A percentile compares a stretch with the other conserved stretches of the same genome.
Evolutionary conservation across 371 early-diverging fungal genomes (phyloP).

Genomic region (Blakeslea trispora): DNA sequence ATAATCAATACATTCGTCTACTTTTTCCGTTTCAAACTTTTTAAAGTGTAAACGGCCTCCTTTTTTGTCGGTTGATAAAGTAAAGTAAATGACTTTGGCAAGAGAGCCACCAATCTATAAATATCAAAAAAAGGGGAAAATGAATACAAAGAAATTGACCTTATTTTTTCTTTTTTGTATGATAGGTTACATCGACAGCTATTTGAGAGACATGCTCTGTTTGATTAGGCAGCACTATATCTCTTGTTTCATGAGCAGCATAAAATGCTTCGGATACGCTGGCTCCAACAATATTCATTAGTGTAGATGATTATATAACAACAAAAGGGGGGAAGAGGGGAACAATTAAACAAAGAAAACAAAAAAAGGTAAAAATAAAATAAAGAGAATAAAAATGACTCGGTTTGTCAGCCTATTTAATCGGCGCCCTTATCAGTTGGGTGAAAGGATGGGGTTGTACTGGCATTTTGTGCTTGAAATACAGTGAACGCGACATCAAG

Average conservation of each 20-base stretch:
- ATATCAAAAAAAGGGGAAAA: not conserved
- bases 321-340: not conserved
- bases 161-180: too few species aligned
- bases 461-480: too few species aligned
- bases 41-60: slow-evolving; percentile 93
- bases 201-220: slow-evolving; percentile 85
- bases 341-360: not conserved
- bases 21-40: slow-evolving; percentile 92
- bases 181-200: slow-evolving; percentile 88
- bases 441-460: too few species aligned
- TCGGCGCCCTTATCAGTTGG: too few species aligned
- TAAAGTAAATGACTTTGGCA: slow-evolving; percentile 93
- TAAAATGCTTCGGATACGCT: slow-evolving; percentile 65
- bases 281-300: slow-evolving; percentile 70
- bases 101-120: slow-evolving; percentile 88
- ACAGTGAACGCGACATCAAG: too few species aligned
- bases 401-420: too few species aligned
- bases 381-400: too few species aligned
- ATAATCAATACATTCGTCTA: slow-evolving; percentile 88
- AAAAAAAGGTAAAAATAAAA: too few species aligned
- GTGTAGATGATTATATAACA: not conserved
- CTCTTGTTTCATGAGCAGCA: slow-evolving; percentile 61
- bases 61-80: slow-evolving; percentile 49
- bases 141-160: not conserved
- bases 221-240: slow-evolving; percentile 91